A percentile compares a stretch with the other conserved stretches of the same genome.
Conservation (phyloP, 805 yeast genomes). For the Starmerella vitae region DNA sequence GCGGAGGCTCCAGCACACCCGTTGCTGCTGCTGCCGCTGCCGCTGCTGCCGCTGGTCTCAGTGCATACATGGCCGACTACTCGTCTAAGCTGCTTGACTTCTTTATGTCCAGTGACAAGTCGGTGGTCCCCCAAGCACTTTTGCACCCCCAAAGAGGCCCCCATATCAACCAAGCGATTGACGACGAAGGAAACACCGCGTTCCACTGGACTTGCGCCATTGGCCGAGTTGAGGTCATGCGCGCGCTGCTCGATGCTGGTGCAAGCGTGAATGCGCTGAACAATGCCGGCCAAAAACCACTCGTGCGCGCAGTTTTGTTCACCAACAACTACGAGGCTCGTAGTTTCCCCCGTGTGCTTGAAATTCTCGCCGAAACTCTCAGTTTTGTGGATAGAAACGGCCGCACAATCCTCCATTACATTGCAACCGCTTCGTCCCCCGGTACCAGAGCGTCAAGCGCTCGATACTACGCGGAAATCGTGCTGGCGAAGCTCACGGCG, state of each 20-base stretch:
- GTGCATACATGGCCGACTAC: slow-evolving; percentile 28
- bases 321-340: slow-evolving; percentile 76
- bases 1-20: background rate
- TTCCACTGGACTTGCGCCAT: slow-evolving; percentile 97
- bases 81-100: slow-evolving; percentile 38
- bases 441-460: slow-evolving; percentile 63
- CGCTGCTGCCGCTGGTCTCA: slow-evolving; percentile 8
- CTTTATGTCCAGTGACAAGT: slow-evolving; percentile 46
- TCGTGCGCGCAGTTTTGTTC: slow-evolving; percentile 71
- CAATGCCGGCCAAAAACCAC: slow-evolving; percentile 70
- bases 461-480: slow-evolving; percentile 62
- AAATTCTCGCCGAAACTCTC: slow-evolving; percentile 61
- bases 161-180: slow-evolving; percentile 66
- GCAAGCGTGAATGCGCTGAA: slow-evolving; percentile 52
- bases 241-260: slow-evolving; percentile 59
- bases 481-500: slow-evolving; percentile 60
- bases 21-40: too few species aligned
- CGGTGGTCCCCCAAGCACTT: slow-evolving; percentile 49
- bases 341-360: slow-evolving; percentile 66
- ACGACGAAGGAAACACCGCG: slow-evolving; percentile 87
- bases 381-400: slow-evolving; percentile 59
- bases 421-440: slow-evolving; percentile 56
- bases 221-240: slow-evolving; percentile 70
- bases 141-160: slow-evolving; percentile 51
- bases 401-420: slow-evolving; percentile 75